These are phyloP conservation scores for Myriosclerotinia duriaeana DNA, from an alignment of 2,329 filamentous ascomycete species.

Conservation along the genomic window DNA sequence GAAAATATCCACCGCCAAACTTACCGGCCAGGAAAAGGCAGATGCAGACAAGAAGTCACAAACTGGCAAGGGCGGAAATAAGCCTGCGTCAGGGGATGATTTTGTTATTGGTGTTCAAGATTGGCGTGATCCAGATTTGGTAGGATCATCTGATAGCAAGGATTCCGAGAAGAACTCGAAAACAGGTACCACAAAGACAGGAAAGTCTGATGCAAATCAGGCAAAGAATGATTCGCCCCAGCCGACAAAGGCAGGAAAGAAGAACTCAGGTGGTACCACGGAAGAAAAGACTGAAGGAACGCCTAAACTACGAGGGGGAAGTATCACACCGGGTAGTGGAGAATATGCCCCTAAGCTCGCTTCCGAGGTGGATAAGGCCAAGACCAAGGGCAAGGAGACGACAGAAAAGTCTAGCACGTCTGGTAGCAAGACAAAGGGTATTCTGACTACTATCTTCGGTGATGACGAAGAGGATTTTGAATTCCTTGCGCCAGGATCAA, in stretches of 20 bases:
- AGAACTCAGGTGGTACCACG: constrained; percentile 35
- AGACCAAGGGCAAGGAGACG: constrained; percentile 33
- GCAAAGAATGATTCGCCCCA: constrained; percentile 27
- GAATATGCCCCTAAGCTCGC: constrained; percentile 54
- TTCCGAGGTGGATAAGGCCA: constrained; percentile 33
- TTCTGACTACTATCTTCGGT: constrained; percentile 54
- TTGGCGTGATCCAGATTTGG: constrained; percentile 77
- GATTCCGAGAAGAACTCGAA: constrained; percentile 40
- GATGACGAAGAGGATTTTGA: constrained; percentile 46
- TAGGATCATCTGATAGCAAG: constrained; percentile 43
- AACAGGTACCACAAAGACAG: constrained; percentile 31
- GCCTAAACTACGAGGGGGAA: constrained; percentile 56
- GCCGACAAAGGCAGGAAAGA: constrained; percentile 33
- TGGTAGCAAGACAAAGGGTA: constrained; percentile 40
- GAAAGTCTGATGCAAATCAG: constrained; percentile 36
- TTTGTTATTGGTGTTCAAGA: constrained; percentile 85
- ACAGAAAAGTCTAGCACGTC: constrained; percentile 25
- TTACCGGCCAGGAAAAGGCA: constrained; percentile 40
- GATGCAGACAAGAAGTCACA: constrained; percentile 37
- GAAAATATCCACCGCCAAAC: constrained; percentile 46
- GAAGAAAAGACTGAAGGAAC: constrained; percentile 40
- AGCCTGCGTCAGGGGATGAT: constrained; percentile 51
- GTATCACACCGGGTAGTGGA: constrained; percentile 69
- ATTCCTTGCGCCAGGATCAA: constrained; percentile 27
- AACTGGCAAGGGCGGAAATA: constrained; percentile 27